phyloP scores from a whole-genome alignment of 2,329 filamentous ascomycete species.

The Alternaria sp. region DNA sequence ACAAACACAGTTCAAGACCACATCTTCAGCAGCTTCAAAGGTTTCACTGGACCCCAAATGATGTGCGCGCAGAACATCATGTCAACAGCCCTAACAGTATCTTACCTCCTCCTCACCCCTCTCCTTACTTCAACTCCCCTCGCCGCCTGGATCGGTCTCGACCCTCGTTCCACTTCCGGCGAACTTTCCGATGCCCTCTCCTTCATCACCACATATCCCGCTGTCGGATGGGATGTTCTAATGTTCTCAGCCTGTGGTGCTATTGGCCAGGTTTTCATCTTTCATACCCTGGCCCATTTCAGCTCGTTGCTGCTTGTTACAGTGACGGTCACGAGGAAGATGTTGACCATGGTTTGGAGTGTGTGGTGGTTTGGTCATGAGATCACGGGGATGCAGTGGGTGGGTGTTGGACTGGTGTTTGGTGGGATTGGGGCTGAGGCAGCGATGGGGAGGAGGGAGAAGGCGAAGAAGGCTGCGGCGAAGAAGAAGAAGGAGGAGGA shows the following conservation, averaged over 20 bases:
- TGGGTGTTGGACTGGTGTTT: constrained; percentile 91
- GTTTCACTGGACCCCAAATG: constrained; percentile 94
- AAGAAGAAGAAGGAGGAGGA: constrained; percentile 51
- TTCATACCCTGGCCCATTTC: constrained; percentile 93
- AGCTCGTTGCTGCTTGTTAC: constrained; percentile 90
- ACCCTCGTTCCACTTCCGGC: constrained; percentile 50
- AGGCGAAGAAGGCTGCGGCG: constrained; percentile 77
- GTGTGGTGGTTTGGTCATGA: constrained; percentile 94
- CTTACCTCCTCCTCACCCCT: constrained; percentile 80
- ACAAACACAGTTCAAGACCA: constrained; percentile 98
- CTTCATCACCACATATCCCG: constrained; percentile 82
- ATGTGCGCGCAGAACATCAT: constrained; percentile 98
- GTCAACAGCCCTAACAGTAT: constrained; percentile 76
- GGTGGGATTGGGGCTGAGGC: constrained; percentile 94
- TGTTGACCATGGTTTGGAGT: constrained; percentile 98
- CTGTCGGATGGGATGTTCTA: constrained; percentile 85
- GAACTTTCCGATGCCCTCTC: constrained; percentile 81
- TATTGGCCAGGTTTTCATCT: constrained; percentile 92
- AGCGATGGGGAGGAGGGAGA: constrained; percentile 80
- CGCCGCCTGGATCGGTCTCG: constrained; percentile 55
- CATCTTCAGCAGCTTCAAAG: constrained; percentile 79
- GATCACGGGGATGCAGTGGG: constrained; percentile 88
- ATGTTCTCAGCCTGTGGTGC: constrained; percentile 91
- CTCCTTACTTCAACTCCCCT: constrained; percentile 72
- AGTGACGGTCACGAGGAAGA: constrained; percentile 96